Evolutionary conservation across 2,329 filamentous ascomycete genomes (phyloP).

Genomic region (Nothopassalora personata): DNA sequence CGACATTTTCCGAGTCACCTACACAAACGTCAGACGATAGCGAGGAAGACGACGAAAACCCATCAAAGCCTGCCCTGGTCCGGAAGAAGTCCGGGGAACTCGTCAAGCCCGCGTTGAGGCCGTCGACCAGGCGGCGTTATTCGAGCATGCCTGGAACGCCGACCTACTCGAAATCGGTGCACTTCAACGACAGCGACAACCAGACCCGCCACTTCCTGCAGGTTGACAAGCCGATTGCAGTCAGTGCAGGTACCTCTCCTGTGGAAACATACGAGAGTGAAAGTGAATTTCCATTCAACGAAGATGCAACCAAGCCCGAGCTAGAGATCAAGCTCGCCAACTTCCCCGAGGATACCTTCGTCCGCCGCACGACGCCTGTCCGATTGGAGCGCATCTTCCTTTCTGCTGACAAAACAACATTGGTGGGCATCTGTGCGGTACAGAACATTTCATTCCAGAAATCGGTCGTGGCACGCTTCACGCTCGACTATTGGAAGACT

Average conservation of each 20-base stretch:
- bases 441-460: slow-evolving; percentile 90
- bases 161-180: slow-evolving; percentile 93
- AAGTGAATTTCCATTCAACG: slow-evolving; percentile 77
- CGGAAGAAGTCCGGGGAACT: slow-evolving; percentile 98
- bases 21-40: slow-evolving; percentile 45
- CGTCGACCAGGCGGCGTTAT: slow-evolving; percentile 71
- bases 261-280: slow-evolving; percentile 85
- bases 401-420: slow-evolving; percentile 77
- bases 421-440: slow-evolving; percentile 78
- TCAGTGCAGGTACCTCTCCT: slow-evolving; percentile 89
- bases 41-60: slow-evolving; percentile 44
- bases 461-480: slow-evolving; percentile 84
- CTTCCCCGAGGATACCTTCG: slow-evolving; percentile 65
- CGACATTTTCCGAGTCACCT: slow-evolving; percentile 41
- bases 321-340: slow-evolving; percentile 85
- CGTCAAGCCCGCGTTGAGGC: slow-evolving; percentile 83
- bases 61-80: slow-evolving; percentile 76
- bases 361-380: slow-evolving; percentile 62
- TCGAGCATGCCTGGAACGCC: slow-evolving; percentile 98
- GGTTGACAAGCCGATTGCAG: slow-evolving; percentile 88
- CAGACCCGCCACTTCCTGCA: slow-evolving; percentile 94
- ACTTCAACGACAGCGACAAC: slow-evolving; percentile 94
- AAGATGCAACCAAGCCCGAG: slow-evolving; percentile 56
- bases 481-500: slow-evolving; percentile 97
- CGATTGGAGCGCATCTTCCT: slow-evolving; percentile 81